Base-by-base conservation (phyloP, 2,329 filamentous ascomycete genomes). In the Xenoacremonium recifei region DNA sequence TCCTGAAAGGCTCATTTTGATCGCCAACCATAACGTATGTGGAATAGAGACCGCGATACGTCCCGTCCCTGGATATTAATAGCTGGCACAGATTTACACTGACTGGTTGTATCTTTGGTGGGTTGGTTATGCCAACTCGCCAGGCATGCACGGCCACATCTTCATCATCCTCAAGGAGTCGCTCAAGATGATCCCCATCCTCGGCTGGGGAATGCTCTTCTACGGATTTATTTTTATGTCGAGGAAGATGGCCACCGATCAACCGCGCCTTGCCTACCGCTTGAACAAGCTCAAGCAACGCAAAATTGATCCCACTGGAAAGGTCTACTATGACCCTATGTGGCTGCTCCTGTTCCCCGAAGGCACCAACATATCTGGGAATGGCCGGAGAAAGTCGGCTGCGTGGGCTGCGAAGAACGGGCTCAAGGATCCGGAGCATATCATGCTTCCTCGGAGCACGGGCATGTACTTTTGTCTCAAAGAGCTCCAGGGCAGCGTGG, bases 51-150 rank as follows among this genome's bases (percentile, higher is more conserved):
- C 23, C 7, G 9, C 9, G 23, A 34, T 34, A 7, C 17, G 32
- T 15, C 30, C 15, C 4, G 21, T n/a, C 33, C 10, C 23, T 42
- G n/a, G n/a, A n/a, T n/a, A n/a, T n/a, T 15, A 39, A 17, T 4
- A 21, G 20, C 39, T 40, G 35, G 59, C 61, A 46, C 51, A 78
- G 78, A 83, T 95, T 39, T 95, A 95, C 61, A 92, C 89, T 7
- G 89, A 95, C 67, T 95, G 89, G 89, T 68, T 95, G 7, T 95
- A 95, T 61, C 77, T 95, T 6, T 95, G 89, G 89, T 95, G 89
- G 89, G 84, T 89, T 19, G 87, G 84, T n/a, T 95, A 95, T 58
- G 89, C 87, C 19, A 84, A 84, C 58, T 64, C 56, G 2, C 87
- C 86, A 43, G 76, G 78, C 39, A 89, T 89, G 80, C 87, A 93